These are phyloP conservation scores for Styphnolobium japonicum DNA, from an alignment of 306 rosid genomes.

Conservation along the genomic window DNA sequence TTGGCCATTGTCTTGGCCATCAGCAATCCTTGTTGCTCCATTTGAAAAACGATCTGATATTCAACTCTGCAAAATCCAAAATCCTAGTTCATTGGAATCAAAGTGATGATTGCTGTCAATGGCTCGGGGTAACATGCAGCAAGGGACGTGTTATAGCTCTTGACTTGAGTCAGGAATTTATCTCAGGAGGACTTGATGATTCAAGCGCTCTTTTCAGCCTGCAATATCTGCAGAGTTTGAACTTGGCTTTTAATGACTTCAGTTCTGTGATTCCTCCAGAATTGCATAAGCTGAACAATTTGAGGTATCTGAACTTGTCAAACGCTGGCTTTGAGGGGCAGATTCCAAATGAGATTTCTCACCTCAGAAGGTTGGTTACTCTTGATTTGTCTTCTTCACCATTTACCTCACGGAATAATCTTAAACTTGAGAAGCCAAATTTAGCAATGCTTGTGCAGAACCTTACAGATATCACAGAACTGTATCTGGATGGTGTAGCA, in stretches of 20 bases:
- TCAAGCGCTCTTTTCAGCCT: background rate
- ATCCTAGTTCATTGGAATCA: constrained; percentile 25
- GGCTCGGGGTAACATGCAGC: constrained; percentile 37
- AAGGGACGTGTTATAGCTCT: background rate
- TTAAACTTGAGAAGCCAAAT: constrained; percentile 20
- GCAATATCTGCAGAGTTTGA: constrained; percentile 18
- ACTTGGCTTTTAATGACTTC: constrained; percentile 19
- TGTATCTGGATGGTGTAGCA: constrained; percentile 45
- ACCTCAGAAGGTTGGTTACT: constrained; percentile 16
- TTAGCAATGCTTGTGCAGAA: constrained; percentile 19
- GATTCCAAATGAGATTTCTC: constrained; percentile 35
- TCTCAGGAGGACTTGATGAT: background rate
- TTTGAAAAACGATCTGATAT: constrained; percentile 20
- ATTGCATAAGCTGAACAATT: background rate
- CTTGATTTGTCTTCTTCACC: constrained; percentile 38
- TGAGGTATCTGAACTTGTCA: constrained; percentile 36
- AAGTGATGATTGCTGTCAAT: constrained; percentile 22
- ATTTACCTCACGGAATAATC: background rate
- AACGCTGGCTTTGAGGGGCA: constrained; percentile 34
- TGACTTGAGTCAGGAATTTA: background rate
- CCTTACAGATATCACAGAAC: constrained; percentile 27
- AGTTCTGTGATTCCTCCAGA: constrained; percentile 15
- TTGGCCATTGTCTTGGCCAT: constrained; percentile 21
- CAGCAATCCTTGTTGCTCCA: constrained; percentile 29
- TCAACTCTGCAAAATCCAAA: background rate